phyloP scores from a whole-genome alignment of 345 rosid species.

The Conringia planisiliqua region DNA sequence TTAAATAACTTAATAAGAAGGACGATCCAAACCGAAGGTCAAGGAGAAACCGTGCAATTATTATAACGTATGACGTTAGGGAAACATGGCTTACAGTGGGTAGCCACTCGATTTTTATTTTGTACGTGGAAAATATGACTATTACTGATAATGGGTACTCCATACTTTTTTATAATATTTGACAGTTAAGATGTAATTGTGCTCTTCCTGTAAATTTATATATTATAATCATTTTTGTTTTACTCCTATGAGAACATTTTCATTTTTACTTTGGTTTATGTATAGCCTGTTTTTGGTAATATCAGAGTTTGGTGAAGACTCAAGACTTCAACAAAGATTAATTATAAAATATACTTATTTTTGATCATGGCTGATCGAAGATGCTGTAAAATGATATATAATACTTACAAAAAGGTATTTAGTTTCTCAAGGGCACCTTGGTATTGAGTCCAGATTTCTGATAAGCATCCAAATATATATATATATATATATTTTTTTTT shows the following conservation, averaged over 20 bases:
- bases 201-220: background rate
- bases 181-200: conserved; percentile 11
- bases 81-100: conserved; percentile 60
- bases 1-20: conserved; percentile 12
- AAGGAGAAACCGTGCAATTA: conserved; percentile 53
- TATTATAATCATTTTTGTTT: background rate
- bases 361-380: background rate
- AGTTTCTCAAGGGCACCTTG: conserved; percentile 16
- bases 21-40: conserved; percentile 56
- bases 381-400: conserved; percentile 8
- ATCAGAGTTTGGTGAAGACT: conserved; percentile 16
- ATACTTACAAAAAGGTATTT: conserved; percentile 20
- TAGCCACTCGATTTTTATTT: conserved; percentile 11
- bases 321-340: conserved; percentile 17
- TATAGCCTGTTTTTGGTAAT: conserved; percentile 20
- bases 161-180: background rate
- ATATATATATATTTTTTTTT: too few species aligned
- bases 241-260: background rate
- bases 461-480: conserved; percentile 19
- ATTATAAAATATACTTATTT: background rate
- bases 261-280: background rate
- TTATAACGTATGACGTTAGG: conserved; percentile 51
- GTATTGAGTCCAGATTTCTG: conserved; percentile 14
- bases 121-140: background rate
- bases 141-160: background rate